These are phyloP conservation scores for Alternaria arbusti DNA, from an alignment of 2,329 filamentous ascomycete species.

Conservation along the genomic window DNA sequence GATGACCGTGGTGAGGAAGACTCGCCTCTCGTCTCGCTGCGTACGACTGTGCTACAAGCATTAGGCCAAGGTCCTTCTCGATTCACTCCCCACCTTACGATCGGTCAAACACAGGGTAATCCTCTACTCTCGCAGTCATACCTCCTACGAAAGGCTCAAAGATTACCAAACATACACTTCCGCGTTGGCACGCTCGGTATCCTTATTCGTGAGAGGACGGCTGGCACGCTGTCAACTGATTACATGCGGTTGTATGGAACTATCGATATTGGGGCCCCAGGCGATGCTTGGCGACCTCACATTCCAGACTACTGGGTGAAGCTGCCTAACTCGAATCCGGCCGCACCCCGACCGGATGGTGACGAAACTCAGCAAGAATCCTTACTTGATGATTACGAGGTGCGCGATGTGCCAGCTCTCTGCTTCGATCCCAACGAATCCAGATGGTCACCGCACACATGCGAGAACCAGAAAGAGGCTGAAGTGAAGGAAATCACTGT, in stretches of 20 bases:
- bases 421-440: slow-evolving; percentile 29
- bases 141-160: slow-evolving; percentile 59
- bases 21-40: slow-evolving; percentile 22
- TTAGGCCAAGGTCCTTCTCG: slow-evolving; percentile 26
- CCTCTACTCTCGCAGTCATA: slow-evolving; percentile 56
- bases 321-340: background rate
- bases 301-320: slow-evolving; percentile 24
- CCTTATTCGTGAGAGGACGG: slow-evolving; percentile 57
- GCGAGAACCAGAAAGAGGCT: background rate
- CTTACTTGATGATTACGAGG: slow-evolving; percentile 12
- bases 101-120: slow-evolving; percentile 63
- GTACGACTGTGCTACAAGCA: slow-evolving; percentile 26
- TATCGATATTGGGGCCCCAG: slow-evolving; percentile 45
- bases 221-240: slow-evolving; percentile 36
- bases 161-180: slow-evolving; percentile 60
- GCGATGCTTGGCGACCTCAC: background rate
- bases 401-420: slow-evolving; percentile 39
- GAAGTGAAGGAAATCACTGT: slow-evolving; percentile 33
- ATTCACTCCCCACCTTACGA: slow-evolving; percentile 61
- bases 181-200: slow-evolving; percentile 58
- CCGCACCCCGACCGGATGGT: background rate
- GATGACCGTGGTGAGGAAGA: background rate
- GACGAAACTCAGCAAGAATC: slow-evolving; percentile 1
- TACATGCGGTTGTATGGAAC: slow-evolving; percentile 66
- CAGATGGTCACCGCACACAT: slow-evolving; percentile 29